Evolutionary conservation across 371 early-diverging fungal genomes (phyloP).

Genomic region (Circinella umbellata): DNA sequence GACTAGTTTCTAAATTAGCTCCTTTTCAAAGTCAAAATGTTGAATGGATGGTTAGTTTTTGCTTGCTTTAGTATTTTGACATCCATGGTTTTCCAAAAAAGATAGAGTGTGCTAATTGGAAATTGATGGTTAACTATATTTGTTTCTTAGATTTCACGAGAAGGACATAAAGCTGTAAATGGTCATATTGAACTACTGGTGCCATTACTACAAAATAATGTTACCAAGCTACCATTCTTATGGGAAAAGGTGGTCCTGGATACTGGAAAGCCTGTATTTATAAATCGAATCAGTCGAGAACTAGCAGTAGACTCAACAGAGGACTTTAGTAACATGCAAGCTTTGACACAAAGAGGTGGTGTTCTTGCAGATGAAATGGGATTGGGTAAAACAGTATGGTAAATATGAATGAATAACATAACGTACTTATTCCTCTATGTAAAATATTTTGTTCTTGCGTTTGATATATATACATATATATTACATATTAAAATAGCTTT

Average conservation of each 20-base stretch:
- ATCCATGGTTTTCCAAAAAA: neutral
- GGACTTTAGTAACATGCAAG: conserved; percentile 3
- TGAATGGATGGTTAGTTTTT: conserved; percentile 39
- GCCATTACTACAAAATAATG: neutral
- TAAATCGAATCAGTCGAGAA: conserved; percentile 21
- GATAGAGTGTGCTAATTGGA: neutral
- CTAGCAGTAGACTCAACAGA: neutral
- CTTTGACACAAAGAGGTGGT: conserved; percentile 41
- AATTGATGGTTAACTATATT: neutral
- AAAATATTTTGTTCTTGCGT: neutral
- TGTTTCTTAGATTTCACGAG: conserved; percentile 8
- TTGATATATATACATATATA: neutral
- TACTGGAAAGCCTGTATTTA: conserved; percentile 10
- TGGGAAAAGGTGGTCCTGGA: conserved; percentile 19
- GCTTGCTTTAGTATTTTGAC: neutral
- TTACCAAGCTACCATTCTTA: conserved; percentile 14
- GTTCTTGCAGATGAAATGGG: conserved; percentile 63
- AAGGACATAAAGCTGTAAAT: conserved; percentile 26
- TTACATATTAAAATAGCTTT: neutral
- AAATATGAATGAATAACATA: neutral
- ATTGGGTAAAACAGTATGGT: conserved; percentile 75
- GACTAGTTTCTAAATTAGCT: conserved; percentile 22
- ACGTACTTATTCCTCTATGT: too few relatives aligned
- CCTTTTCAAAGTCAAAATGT: conserved; percentile 50
- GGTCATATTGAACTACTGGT: neutral